Evolutionary conservation across 495 filamentous ascomycete genomes (phyloP), one percentile per base, ranked within the genome.

Genomic region (Hypoxylon crocopeplum): DNA sequence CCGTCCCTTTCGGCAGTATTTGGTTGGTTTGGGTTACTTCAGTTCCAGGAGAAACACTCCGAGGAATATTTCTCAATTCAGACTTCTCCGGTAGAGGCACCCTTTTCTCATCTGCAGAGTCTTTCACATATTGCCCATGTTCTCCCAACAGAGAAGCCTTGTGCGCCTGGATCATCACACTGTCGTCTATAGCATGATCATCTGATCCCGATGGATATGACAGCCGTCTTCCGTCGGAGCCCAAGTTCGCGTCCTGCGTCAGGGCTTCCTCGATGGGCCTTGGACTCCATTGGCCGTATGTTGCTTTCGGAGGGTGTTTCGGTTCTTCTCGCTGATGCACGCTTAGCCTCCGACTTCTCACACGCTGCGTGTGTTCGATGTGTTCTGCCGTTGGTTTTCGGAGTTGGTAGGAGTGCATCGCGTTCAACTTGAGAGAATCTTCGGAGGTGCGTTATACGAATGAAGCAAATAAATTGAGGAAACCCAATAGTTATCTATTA

Each of bases 381-480:
- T 22, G 24, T 16, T 56, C 52, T 12, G 36, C 13, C 0, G 32
- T 10, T 27, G 39, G 40, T 3, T 25, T 46, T 29, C 20, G n/a
- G 12, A 25, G 11, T 29, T 1, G 22, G 0, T 45, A 40, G 10
- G 40, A 38, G 20, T 19, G 20, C 11, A 8, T 46, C 19, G 25
- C 20, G 11, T 40, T 45, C 50, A 54, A 45, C 39, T 24, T 41
- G 39, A 13, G 11, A 37, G 17, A 37, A 13, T 37, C 34, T 27
- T 27, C 4, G 32, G 32, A 6, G 32, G 32, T 34, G 32, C n/a
- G n/a, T n/a, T n/a, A n/a, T n/a, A n/a, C n/a, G n/a, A n/a, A n/a
- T n/a, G n/a, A n/a, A n/a, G n/a, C n/a, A n/a, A n/a, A n/a, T n/a
- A n/a, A n/a, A n/a, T n/a, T n/a, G n/a, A n/a, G n/a, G n/a, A n/a